Conservation (phyloP, 140 eudicot genomes). For the Oenanthe javanica region DNA sequence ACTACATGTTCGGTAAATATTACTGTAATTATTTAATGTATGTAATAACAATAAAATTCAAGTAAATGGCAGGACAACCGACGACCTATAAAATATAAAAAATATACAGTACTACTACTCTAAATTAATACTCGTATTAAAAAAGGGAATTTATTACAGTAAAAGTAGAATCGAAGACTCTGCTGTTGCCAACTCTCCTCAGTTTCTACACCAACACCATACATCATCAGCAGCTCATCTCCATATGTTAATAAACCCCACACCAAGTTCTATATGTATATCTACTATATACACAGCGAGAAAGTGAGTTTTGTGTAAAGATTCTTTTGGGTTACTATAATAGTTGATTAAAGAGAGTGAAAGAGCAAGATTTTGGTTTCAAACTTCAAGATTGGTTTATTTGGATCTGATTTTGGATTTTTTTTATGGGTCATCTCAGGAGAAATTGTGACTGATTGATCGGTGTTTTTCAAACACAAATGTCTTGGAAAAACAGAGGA, state of each 20-base stretch:
- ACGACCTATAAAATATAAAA: too few relatives aligned
- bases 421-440: slow-evolving; percentile 12
- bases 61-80: too few relatives aligned
- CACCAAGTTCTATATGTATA: not conserved
- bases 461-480: slow-evolving; percentile 7
- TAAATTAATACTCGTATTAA: too few relatives aligned
- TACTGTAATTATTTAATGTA: too few relatives aligned
- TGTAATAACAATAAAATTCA: too few relatives aligned
- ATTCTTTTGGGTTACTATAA: too few relatives aligned
- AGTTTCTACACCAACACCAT: not conserved
- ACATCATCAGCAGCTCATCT: not conserved
- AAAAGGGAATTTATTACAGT: not conserved
- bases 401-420: not conserved
- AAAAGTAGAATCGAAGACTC: not conserved
- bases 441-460: slow-evolving; percentile 5
- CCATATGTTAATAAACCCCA: not conserved
- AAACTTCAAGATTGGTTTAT: not conserved
- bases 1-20: too few relatives aligned
- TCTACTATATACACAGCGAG: not conserved
- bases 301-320: not conserved
- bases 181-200: slow-evolving; percentile 5
- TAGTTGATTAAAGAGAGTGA: not conserved
- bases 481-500: slow-evolving; percentile 82
- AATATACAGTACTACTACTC: too few relatives aligned
- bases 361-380: not conserved